These are phyloP conservation scores for Aspergillus taichungensis DNA, from an alignment of 495 filamentous ascomycete species.

Conservation along the genomic window DNA sequence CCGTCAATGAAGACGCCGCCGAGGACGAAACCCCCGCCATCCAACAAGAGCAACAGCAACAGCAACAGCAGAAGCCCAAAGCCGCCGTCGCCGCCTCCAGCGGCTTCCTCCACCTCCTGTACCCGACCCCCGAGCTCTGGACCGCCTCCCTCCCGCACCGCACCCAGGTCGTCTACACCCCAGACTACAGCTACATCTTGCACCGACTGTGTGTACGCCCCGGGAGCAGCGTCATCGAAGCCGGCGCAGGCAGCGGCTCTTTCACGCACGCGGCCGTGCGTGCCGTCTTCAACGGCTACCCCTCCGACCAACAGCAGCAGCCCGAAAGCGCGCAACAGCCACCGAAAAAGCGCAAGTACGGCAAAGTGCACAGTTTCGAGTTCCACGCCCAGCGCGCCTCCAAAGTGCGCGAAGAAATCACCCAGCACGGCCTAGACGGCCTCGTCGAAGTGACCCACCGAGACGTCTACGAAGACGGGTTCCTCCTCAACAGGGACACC, in stretches of 20 bases:
- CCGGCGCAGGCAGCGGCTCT: conserved; percentile 86
- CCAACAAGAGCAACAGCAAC: too few relatives aligned
- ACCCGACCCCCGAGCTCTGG: conserved; percentile 90
- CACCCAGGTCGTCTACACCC: conserved; percentile 96
- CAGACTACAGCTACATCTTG: conserved; percentile 93
- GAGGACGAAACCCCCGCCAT: too few relatives aligned
- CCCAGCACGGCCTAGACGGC: conserved; percentile 59
- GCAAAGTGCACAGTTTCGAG: conserved; percentile 88
- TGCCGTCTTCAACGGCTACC: conserved; percentile 80
- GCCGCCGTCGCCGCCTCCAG: conserved; percentile 52
- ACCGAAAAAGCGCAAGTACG: conserved; percentile 31
- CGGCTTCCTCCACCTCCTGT: conserved; percentile 84
- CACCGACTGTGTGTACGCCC: conserved; percentile 77
- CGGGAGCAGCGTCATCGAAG: conserved; percentile 77
- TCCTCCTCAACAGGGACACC: conserved; percentile 46
- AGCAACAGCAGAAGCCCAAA: conserved; percentile 8
- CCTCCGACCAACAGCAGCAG: conserved; percentile 11
- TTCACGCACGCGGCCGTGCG: conserved; percentile 88
- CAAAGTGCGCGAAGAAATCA: conserved; percentile 65
- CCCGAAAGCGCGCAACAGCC: conserved; percentile 8
- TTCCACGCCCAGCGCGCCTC: conserved; percentile 72
- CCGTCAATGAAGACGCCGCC: too few relatives aligned
- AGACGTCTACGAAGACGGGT: conserved; percentile 86
- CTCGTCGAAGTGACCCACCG: conserved; percentile 79
- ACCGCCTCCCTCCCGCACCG: conserved; percentile 82